A percentile compares a stretch with the other conserved stretches of the same genome.
Evolutionary conservation across 306 rosid species (phyloP).

Genomic region (Prunus salicina): DNA sequence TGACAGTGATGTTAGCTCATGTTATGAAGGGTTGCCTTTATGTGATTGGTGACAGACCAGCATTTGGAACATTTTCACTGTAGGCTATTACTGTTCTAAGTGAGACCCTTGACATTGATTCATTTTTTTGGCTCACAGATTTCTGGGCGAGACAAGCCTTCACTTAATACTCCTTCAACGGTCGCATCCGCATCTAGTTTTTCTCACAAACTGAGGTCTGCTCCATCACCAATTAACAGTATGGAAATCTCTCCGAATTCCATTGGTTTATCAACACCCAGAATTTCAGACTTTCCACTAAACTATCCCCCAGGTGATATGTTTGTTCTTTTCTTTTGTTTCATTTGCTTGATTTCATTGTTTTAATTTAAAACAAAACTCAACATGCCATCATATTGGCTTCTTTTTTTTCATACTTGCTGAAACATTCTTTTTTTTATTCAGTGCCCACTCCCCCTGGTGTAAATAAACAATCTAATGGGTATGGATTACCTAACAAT

Average conservation of each 20-base stretch:
- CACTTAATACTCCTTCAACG: constrained; percentile 36
- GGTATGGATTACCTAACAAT: constrained; percentile 48
- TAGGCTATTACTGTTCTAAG: neutral
- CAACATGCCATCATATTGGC: constrained; percentile 6
- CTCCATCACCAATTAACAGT: constrained; percentile 33
- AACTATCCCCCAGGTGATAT: constrained; percentile 59
- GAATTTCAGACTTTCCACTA: constrained; percentile 45
- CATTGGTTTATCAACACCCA: constrained; percentile 29
- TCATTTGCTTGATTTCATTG: neutral
- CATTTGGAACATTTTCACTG: neutral
- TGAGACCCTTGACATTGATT: constrained; percentile 20
- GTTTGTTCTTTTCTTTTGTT: constrained; percentile 9
- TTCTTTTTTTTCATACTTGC: constrained; percentile 18
- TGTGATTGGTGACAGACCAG: neutral
- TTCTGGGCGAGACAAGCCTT: constrained; percentile 77
- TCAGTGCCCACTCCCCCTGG: constrained; percentile 51
- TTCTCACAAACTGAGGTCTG: constrained; percentile 49
- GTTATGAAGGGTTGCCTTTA: neutral
- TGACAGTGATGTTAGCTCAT: neutral
- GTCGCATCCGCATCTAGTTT: constrained; percentile 47
- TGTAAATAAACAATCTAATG: constrained; percentile 56
- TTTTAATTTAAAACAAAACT: neutral
- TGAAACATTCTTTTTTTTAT: constrained; percentile 28
- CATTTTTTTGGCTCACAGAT: constrained; percentile 48
- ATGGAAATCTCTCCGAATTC: constrained; percentile 42